Conservation (phyloP, 73 alveolate genomes). For the Blepharisma stoltei region DNA sequence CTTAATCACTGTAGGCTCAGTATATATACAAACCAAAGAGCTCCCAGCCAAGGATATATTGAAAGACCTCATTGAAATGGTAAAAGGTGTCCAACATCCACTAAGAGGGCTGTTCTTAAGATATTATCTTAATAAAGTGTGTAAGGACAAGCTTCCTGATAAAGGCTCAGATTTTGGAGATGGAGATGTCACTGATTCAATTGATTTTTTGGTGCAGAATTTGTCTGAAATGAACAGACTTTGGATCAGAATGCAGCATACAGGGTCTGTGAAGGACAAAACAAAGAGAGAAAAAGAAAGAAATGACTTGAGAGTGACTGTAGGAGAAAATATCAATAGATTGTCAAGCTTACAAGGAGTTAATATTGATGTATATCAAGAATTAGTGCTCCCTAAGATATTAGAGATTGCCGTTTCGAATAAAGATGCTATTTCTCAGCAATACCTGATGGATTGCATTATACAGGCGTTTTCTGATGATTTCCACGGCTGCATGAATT, state of each 20-base stretch:
- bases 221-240: slow-evolving; percentile 96
- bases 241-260: slow-evolving; percentile 91
- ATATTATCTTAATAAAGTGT: slow-evolving; percentile 88
- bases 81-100: slow-evolving; percentile 97
- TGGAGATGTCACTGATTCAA: slow-evolving; percentile 90
- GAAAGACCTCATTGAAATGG: slow-evolving; percentile 88
- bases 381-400: slow-evolving; percentile 85
- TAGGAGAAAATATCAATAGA: slow-evolving; percentile 94
- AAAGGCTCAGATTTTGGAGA: slow-evolving; percentile 89
- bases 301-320: slow-evolving; percentile 86
- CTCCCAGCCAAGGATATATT: slow-evolving; percentile 82
- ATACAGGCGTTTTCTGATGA: slow-evolving; percentile 97
- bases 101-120: slow-evolving; percentile 96
- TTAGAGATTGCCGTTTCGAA: slow-evolving; percentile 80
- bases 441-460: slow-evolving; percentile 93
- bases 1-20: slow-evolving; percentile 95
- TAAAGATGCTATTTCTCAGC: slow-evolving; percentile 89
- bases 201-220: slow-evolving; percentile 86
- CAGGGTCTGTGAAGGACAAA: slow-evolving; percentile 64
- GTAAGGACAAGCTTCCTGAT: slow-evolving; percentile 98
- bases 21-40: slow-evolving; percentile 87
- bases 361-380: slow-evolving; percentile 69
- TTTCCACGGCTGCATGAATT: too few species aligned
- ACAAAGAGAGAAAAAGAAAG: slow-evolving; percentile 91
- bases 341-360: slow-evolving; percentile 88